Evolutionary conservation across 2,329 filamentous ascomycete genomes (phyloP), one percentile per base, ranked within the genome.

Genomic region (Chalaropsis ovoidea): DNA sequence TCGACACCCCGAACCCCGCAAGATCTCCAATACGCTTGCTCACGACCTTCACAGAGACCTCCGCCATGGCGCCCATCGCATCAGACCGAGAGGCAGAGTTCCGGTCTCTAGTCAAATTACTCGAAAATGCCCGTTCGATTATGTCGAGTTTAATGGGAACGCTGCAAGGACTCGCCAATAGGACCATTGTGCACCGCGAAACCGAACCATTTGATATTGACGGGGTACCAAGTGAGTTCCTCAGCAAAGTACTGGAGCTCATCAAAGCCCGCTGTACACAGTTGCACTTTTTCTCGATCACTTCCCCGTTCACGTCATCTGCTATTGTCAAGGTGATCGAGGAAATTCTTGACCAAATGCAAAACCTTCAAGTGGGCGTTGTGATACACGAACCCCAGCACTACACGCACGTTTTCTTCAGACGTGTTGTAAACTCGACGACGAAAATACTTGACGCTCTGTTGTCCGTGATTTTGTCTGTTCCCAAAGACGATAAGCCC

Each of bases 261-360:
- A 83, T 96, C 67, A 86, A 84, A 73, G 89, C 91, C 0, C 90
- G 96, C 72, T 83, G 86, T 1, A 96, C 91, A 5, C 96, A 95
- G 69, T 80, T 96, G 31, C 93, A 89, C 0, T 85, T 96, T 0
- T 82, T 97, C 13, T 83, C 94, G 1, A 88, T 95, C 71, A 96
- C 89, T 71, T 82, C 89, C 19, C 92, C 93, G 0, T 95, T 95
- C 70, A 94, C 91, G 0, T 86, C 89, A 0, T 85, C 86, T 0
- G 92, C 90, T 4, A 80, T 95, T 42, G 77, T 76, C 10, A 85
- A 81, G 27, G 84, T 95, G 15, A 77, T 96, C 3, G 80, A 83
- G 42, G 85, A 91, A 67, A 80, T 95, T n/a, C 81, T 86, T 24
- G 80, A 83, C 13, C 85, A 85, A 0, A 84, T 89, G n/a, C 79